Evolutionary conservation across 2,329 filamentous ascomycete genomes (phyloP).

Genomic region (Monosporascus sp.): DNA sequence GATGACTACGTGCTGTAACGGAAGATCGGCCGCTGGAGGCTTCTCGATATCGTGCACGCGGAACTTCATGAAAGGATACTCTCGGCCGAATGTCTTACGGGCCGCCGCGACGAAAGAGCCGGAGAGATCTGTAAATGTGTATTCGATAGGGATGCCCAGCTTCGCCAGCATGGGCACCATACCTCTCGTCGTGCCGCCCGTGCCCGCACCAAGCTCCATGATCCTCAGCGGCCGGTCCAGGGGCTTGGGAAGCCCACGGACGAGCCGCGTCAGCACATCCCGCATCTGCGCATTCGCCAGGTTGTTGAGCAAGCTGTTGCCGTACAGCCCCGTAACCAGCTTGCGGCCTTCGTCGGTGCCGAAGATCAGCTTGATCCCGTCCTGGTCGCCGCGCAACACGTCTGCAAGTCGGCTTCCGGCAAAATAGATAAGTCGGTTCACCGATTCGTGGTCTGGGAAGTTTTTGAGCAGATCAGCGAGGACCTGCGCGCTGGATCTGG

Average conservation of each 20-base stretch:
- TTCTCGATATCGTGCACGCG: constrained; percentile 23
- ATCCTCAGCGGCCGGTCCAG: constrained; percentile 18
- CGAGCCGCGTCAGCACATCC: constrained; percentile 19
- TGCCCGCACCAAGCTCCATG: constrained; percentile 29
- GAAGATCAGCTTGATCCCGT: constrained; percentile 32
- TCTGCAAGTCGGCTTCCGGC: constrained; percentile 17
- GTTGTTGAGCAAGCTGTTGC: constrained; percentile 25
- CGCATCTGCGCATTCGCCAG: constrained; percentile 23
- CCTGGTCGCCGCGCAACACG: constrained; percentile 23
- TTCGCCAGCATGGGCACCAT: constrained; percentile 16
- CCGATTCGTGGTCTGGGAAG: constrained; percentile 18
- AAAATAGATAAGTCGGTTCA: constrained; percentile 13
- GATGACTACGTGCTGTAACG: constrained; percentile 27
- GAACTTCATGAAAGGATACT: constrained; percentile 23
- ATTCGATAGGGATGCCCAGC: constrained; percentile 20
- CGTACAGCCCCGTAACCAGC: constrained; percentile 29
- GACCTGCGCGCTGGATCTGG: constrained; percentile 16
- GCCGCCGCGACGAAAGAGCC: constrained; percentile 21
- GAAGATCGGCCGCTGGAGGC: constrained; percentile 7
- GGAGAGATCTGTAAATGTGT: constrained; percentile 33
- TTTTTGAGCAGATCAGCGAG: constrained; percentile 18
- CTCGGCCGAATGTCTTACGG: constrained; percentile 10
- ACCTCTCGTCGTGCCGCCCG: constrained; percentile 26
- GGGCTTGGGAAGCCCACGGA: background rate
- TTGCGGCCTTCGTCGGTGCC: constrained; percentile 24